These are phyloP conservation scores for Zelopaecilomyces penicillatus DNA, from an alignment of 2,329 filamentous ascomycete genomes.

Conservation along the genomic window DNA sequence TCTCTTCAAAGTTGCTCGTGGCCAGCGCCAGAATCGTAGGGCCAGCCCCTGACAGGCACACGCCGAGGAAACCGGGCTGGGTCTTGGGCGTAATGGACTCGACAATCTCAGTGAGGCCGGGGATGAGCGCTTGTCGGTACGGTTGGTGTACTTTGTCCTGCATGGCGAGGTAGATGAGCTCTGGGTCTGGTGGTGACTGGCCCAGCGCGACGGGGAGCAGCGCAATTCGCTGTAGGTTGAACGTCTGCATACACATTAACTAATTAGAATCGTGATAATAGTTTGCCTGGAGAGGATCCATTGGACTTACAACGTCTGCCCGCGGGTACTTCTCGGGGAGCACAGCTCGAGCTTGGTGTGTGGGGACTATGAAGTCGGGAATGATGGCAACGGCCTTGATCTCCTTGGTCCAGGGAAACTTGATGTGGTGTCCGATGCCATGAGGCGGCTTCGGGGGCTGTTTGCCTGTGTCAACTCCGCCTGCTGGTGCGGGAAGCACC, in stretches of 20 bases:
- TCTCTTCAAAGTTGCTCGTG: constrained; percentile 79
- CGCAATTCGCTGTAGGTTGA: constrained; percentile 91
- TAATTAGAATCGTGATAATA: too few species aligned
- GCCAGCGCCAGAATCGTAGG: constrained; percentile 92
- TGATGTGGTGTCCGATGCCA: constrained; percentile 93
- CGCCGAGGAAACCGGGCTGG: constrained; percentile 82
- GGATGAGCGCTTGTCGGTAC: constrained; percentile 85
- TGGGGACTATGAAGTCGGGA: constrained; percentile 92
- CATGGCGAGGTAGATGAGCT: constrained; percentile 96
- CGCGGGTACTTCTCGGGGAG: constrained; percentile 73
- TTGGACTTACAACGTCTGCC: constrained; percentile 64
- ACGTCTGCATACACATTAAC: constrained; percentile 43
- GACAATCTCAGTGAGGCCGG: constrained; percentile 83
- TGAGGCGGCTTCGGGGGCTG: constrained; percentile 80
- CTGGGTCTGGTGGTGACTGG: constrained; percentile 80
- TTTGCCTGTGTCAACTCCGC: constrained; percentile 82
- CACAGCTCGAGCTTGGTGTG: constrained; percentile 79
- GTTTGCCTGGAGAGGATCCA: too few species aligned
- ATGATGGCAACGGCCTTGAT: constrained; percentile 98
- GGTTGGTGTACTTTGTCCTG: constrained; percentile 98
- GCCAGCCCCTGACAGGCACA: constrained; percentile 89
- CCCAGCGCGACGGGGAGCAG: constrained; percentile 84
- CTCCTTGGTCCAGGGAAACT: constrained; percentile 85
- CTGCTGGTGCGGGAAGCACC: constrained; percentile 81
- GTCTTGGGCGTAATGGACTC: constrained; percentile 81